phyloP scores from a whole-genome alignment of 1,139 yeast genomes.

The Nakaseomyces kungkrabaensis region DNA sequence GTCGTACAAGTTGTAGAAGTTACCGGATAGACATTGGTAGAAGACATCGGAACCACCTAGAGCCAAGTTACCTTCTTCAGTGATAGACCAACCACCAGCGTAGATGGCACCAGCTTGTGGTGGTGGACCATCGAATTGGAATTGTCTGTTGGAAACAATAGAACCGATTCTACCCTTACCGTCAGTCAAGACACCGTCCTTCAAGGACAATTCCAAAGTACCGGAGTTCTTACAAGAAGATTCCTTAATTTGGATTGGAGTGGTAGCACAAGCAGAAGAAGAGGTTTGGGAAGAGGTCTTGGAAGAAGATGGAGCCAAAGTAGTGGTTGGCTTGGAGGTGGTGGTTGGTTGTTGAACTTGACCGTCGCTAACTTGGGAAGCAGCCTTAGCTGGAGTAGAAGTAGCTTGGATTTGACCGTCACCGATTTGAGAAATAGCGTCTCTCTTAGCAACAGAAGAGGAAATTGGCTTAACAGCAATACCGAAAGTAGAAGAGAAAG shows the following conservation, averaged over 20 bases:
- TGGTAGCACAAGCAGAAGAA: conserved; percentile 11
- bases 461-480: conserved; percentile 29
- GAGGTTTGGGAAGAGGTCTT: conserved; percentile 7
- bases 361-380: conserved; percentile 48
- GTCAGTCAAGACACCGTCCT: conserved; percentile 49
- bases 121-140: conserved; percentile 87
- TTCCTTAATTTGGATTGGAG: conserved; percentile 8
- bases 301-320: conserved; percentile 10
- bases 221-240: conserved; percentile 37
- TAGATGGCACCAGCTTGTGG: conserved; percentile 83
- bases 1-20: conserved; percentile 78
- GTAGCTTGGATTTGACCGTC: conserved; percentile 15
- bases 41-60: conserved; percentile 57
- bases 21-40: conserved; percentile 77
- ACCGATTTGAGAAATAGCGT: conserved; percentile 14
- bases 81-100: conserved; percentile 76
- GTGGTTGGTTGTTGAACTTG: conserved; percentile 38
- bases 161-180: conserved; percentile 65
- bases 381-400: conserved; percentile 29
- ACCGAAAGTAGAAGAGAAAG: conserved; percentile 40
- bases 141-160: conserved; percentile 78
- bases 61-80: conserved; percentile 57
- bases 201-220: conserved; percentile 48
- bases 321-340: conserved; percentile 10
- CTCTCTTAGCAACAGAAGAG: conserved; percentile 15